Conservation (phyloP, 2,329 filamentous ascomycete species). For the Venturia oleaginea region DNA sequence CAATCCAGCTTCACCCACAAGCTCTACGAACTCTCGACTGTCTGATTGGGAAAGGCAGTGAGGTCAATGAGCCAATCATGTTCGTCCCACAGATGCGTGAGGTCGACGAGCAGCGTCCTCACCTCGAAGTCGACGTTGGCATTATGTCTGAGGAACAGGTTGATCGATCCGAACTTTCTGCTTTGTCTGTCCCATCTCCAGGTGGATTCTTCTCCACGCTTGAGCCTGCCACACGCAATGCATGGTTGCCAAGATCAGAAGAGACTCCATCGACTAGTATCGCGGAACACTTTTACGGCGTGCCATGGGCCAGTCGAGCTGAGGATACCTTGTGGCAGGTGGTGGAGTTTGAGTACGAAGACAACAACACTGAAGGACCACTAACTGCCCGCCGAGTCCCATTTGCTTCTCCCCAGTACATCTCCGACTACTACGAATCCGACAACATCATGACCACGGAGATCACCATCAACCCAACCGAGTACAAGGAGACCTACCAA, state of each 20-base stretch:
- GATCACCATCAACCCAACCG: conserved; percentile 30
- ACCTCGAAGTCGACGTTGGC: conserved; percentile 49
- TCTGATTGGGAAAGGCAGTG: conserved; percentile 17
- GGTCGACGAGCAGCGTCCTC: conserved; percentile 40
- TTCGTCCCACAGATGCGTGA: conserved; percentile 54
- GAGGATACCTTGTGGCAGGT: conserved; percentile 10
- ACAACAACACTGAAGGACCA: conserved; percentile 57
- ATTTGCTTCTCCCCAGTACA: conserved; percentile 27
- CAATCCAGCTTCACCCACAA: conserved; percentile 58
- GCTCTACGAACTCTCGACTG: conserved; percentile 62
- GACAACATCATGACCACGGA: conserved; percentile 1
- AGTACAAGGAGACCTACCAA: conserved; percentile 68
- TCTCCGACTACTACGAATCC: neutral
- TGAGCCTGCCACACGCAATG: conserved; percentile 63
- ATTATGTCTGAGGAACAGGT: conserved; percentile 17
- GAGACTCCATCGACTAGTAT: conserved; percentile 72
- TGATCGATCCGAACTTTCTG: conserved; percentile 59
- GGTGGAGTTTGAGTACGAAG: conserved; percentile 17
- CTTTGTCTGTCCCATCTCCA: conserved; percentile 81
- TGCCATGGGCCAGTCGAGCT: conserved; percentile 55
- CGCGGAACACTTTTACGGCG: conserved; percentile 85
- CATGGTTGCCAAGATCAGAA: conserved; percentile 54
- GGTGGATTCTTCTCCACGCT: conserved; percentile 86
- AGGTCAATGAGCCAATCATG: conserved; percentile 30
- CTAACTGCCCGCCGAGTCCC: conserved; percentile 53